These are phyloP conservation scores for Barnettozyma wickerhamii DNA, from an alignment of 805 yeast genomes.

Conservation along the genomic window DNA sequence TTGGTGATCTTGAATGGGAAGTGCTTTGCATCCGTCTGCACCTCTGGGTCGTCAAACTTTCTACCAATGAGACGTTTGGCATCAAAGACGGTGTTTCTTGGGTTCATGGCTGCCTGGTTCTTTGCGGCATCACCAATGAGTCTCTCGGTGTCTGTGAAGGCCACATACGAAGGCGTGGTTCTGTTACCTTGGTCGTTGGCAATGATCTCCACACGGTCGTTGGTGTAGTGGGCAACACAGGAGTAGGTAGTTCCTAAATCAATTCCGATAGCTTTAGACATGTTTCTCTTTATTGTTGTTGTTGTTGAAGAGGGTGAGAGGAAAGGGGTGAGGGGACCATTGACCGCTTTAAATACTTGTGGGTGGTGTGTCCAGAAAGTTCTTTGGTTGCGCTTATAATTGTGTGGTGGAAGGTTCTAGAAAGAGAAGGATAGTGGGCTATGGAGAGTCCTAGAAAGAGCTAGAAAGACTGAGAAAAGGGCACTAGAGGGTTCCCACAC, in stretches of 20 bases:
- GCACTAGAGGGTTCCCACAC: not conserved
- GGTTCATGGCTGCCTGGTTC: conserved; percentile 98
- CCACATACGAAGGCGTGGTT: conserved; percentile 96
- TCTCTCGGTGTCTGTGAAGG: conserved; percentile 93
- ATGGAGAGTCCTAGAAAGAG: not conserved
- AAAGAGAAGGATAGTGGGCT: conserved; percentile 9
- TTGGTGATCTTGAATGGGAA: conserved; percentile 82
- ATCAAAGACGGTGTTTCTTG: conserved; percentile 88
- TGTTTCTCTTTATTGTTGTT: too few species aligned
- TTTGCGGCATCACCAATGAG: conserved; percentile 97
- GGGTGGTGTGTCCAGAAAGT: conserved; percentile 7
- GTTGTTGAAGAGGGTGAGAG: not conserved
- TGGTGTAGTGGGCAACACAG: conserved; percentile 86
- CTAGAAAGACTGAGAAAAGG: not conserved
- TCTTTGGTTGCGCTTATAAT: conserved; percentile 5
- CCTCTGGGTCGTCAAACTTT: conserved; percentile 75
- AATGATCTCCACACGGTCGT: conserved; percentile 88
- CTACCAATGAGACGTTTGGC: conserved; percentile 93
- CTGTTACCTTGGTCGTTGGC: conserved; percentile 99
- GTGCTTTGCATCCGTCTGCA: conserved; percentile 76
- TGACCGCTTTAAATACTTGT: conserved; percentile 4
- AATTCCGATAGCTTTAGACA: conserved; percentile 69
- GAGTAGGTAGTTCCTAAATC: conserved; percentile 98
- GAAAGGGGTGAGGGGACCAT: not conserved
- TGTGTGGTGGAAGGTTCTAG: conserved; percentile 3